Base-by-base conservation (phyloP, 805 yeast genomes). In the Tetrapisispora nanseiensis region DNA sequence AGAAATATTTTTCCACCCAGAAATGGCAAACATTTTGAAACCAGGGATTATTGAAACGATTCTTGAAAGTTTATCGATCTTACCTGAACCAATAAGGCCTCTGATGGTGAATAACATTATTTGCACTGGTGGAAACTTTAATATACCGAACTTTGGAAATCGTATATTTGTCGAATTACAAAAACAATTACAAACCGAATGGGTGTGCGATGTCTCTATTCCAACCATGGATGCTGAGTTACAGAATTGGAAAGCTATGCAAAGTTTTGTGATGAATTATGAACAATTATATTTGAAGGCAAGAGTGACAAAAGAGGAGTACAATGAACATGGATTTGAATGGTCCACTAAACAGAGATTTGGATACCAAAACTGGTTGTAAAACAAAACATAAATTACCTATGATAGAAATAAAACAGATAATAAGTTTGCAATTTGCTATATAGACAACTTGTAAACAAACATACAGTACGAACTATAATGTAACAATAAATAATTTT, bases 1-100 rank as follows among this genome's bases (percentile, higher is more conserved):
- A 0, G 99, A 92, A 56, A 69, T 85, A 1, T 67, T 84, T 28
- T 89, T 86, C 61, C 87, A 82, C 51, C 98, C 99, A 0, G 84
- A 79, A 46, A 78, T 85, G 42, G 71, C 84, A 1, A 86, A 85
- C 12, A 67, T 90, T 26, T 74, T 80, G 49, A 80, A 87, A 51
- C 78, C 90, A 0, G 97, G 96, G 12, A 62, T 94, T 18, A 73
- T 82, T 0, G 82, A 78, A 45, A 69, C 82, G 0, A 74, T 86
- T 2, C 74, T 80, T 33, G 86, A 85, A 46, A 68, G 84, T 23
- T 68, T 92, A 5, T 69, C 74, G 54, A 66, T 78, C 13, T 71
- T 84, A 27, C 96, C 97, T 0, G 86, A 78, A 47, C 71, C 82
- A 4, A 57, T 80, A 2, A 65, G 85, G 39, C 94, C 95, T 0